Evolutionary conservation across 805 yeast genomes (phyloP).

Genomic region (Tetrapisispora iriomotensis): DNA sequence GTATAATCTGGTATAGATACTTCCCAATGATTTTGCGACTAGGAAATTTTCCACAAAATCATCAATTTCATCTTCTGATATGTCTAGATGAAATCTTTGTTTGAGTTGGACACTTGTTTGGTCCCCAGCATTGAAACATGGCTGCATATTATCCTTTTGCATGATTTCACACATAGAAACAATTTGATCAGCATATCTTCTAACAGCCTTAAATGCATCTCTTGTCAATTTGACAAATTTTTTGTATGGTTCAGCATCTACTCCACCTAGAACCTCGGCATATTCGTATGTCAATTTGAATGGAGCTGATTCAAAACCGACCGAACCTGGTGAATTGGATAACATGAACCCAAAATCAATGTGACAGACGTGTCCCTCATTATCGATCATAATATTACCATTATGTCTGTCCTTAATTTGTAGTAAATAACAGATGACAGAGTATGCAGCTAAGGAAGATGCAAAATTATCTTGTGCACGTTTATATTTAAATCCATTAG

Average conservation of each 20-base stretch:
- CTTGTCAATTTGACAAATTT: conserved; percentile 56
- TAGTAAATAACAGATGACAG: conserved; percentile 77
- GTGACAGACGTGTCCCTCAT: conserved; percentile 89
- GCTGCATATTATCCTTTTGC: conserved; percentile 84
- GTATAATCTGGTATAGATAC: conserved; percentile 81
- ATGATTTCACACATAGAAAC: conserved; percentile 82
- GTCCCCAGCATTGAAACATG: conserved; percentile 85
- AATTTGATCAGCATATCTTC: conserved; percentile 65
- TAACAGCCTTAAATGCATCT: conserved; percentile 60
- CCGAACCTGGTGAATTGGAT: conserved; percentile 93
- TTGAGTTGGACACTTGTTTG: conserved; percentile 68
- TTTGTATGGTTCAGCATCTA: conserved; percentile 48
- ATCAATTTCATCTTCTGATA: conserved; percentile 56
- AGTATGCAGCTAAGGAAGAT: conserved; percentile 80
- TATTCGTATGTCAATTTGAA: conserved; percentile 88
- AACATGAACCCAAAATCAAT: conserved; percentile 92
- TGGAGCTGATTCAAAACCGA: conserved; percentile 96
- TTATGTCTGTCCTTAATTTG: conserved; percentile 96
- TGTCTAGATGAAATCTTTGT: conserved; percentile 72
- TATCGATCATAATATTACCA: conserved; percentile 94
- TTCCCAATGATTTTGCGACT: conserved; percentile 75
- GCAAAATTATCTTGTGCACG: conserved; percentile 82
- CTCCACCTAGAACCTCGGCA: conserved; percentile 78
- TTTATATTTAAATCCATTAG: conserved; percentile 42
- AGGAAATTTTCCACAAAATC: conserved; percentile 66